Evolutionary conservation across 176 grass and related monocot species (phyloP).

Genomic region (Phoenix dactylifera): DNA sequence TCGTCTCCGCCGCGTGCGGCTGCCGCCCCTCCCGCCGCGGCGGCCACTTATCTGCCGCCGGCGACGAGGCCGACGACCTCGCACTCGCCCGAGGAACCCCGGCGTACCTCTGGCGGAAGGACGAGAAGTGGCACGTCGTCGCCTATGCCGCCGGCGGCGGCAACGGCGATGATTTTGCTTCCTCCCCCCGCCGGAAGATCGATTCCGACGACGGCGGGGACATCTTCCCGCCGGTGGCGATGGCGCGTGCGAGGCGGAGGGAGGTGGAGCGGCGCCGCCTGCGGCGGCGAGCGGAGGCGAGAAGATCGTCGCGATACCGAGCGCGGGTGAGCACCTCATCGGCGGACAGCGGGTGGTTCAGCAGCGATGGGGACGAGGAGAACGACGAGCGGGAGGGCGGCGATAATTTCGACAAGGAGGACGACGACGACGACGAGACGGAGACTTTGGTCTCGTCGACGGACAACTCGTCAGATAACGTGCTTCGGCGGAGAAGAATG

Average conservation of each 20-base stretch:
- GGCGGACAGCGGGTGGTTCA: slow-evolving; percentile 71
- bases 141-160: slow-evolving; percentile 14
- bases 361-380: slow-evolving; percentile 51
- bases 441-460: slow-evolving; percentile 16
- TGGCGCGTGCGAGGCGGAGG: not conserved
- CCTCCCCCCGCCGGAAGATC: slow-evolving; percentile 17
- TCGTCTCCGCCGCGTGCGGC: slow-evolving; percentile 7
- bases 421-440: not conserved
- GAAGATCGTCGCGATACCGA: not conserved
- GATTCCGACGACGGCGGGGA: slow-evolving; percentile 9
- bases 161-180: slow-evolving; percentile 15
- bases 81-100: slow-evolving; percentile 15
- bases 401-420: too few species aligned
- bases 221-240: slow-evolving; percentile 2
- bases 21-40: not conserved
- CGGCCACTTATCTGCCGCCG: not conserved
- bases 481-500: not conserved
- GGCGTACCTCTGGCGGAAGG: slow-evolving; percentile 69
- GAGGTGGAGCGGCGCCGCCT: not conserved
- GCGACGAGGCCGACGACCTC: slow-evolving; percentile 20
- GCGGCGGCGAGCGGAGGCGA: slow-evolving; percentile 9
- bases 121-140: slow-evolving; percentile 61
- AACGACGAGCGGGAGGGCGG: slow-evolving; percentile 8
- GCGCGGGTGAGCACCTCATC: not conserved
- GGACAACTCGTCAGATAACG: slow-evolving; percentile 42